Conservation (phyloP, 2,329 filamentous ascomycete genomes). For the Alternaria infectoria region DNA sequence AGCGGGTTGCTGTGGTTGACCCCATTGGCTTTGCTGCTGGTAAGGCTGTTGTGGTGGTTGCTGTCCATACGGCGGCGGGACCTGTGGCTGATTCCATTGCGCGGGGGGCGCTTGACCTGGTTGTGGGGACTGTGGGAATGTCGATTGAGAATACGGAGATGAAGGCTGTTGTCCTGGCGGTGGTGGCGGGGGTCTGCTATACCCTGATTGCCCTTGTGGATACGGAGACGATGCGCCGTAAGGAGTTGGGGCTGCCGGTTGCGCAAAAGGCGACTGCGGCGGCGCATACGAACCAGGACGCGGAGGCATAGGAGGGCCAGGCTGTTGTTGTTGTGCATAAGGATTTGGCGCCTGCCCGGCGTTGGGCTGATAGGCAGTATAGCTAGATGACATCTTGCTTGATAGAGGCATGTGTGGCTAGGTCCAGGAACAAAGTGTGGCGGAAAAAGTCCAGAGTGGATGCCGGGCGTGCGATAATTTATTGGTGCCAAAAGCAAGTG, state of each 20-base stretch:
- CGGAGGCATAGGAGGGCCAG: conserved; percentile 38
- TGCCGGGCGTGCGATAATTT: conserved; percentile 17
- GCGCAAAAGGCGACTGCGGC: conserved; percentile 53
- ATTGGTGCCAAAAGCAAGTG: conserved; percentile 36
- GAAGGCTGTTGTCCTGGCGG: conserved; percentile 38
- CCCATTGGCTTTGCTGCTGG: conserved; percentile 33
- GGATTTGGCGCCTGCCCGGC: conserved; percentile 35
- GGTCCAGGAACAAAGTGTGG: conserved; percentile 18
- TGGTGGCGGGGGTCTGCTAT: conserved; percentile 44
- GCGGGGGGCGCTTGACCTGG: conserved; percentile 25
- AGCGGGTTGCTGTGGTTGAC: conserved; percentile 23
- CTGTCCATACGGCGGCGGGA: conserved; percentile 43
- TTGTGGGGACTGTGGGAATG: conserved; percentile 25
- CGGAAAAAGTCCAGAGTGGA: conserved; percentile 4
- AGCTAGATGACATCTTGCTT: conserved; percentile 37
- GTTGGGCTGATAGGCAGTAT: conserved; percentile 40
- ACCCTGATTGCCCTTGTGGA: conserved; percentile 42
- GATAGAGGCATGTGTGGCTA: conserved; percentile 37
- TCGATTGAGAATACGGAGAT: conserved; percentile 15
- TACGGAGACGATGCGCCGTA: conserved; percentile 50
- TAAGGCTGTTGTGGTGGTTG: conserved; percentile 30
- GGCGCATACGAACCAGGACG: conserved; percentile 46
- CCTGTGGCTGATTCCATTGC: conserved; percentile 29
- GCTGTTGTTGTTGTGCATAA: conserved; percentile 37
- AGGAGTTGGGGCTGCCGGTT: conserved; percentile 38